Evolutionary conservation across 2,329 filamentous ascomycete genomes (phyloP).

Genomic region (Clonostachys byssicola): DNA sequence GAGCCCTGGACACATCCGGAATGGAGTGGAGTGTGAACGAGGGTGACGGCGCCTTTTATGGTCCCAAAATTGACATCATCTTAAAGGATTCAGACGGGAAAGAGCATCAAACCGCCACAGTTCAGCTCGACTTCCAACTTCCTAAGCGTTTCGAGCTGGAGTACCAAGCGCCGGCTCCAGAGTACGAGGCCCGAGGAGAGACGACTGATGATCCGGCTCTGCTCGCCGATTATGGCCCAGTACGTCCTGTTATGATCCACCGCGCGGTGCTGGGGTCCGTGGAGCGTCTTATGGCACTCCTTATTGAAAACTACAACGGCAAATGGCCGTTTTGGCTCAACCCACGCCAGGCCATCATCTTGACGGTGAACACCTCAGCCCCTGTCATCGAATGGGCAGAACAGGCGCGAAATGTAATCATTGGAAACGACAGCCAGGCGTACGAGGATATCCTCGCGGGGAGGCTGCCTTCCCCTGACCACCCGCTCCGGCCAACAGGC

Average conservation of each 20-base stretch:
- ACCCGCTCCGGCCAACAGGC: conserved; percentile 50
- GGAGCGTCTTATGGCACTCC: conserved; percentile 77
- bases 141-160: conserved; percentile 76
- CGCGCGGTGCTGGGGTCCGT: conserved; percentile 81
- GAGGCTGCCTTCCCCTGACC: conserved; percentile 23
- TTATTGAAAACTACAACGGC: conserved; percentile 80
- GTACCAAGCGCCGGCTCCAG: conserved; percentile 67
- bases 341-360: conserved; percentile 69
- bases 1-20: conserved; percentile 59
- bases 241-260: conserved; percentile 75
- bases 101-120: conserved; percentile 83
- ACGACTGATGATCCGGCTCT: conserved; percentile 41
- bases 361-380: conserved; percentile 64
- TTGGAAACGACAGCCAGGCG: conserved; percentile 33
- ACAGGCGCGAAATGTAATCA: conserved; percentile 41
- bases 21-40: conserved; percentile 71
- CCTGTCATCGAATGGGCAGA: conserved; percentile 46
- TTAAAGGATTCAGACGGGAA: conserved; percentile 77
- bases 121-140: conserved; percentile 87
- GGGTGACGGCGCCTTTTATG: conserved; percentile 86
- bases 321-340: conserved; percentile 88
- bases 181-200: conserved; percentile 50
- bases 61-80: conserved; percentile 87
- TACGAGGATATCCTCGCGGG: conserved; percentile 24
- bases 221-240: conserved; percentile 50